These are phyloP conservation scores for Leptographium procerum DNA, from an alignment of 2,329 filamentous ascomycete genomes.

Conservation along the genomic window DNA sequence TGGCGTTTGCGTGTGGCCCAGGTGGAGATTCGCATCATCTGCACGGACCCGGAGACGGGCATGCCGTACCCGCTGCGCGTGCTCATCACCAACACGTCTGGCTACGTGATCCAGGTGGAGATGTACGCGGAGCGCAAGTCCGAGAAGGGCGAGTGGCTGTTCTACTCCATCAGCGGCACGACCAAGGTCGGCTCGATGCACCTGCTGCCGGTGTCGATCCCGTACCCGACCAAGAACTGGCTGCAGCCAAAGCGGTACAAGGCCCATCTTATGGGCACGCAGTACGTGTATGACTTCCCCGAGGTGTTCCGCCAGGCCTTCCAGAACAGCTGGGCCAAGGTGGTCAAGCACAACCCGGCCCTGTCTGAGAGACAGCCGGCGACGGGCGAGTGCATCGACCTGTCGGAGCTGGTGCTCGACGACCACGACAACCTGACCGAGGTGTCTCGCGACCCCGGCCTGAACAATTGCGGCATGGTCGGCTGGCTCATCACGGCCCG, in stretches of 20 bases:
- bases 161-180: constrained; percentile 93
- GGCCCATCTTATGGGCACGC: constrained; percentile 97
- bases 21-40: constrained; percentile 96
- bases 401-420: constrained; percentile 87
- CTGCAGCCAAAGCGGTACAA: constrained; percentile 98
- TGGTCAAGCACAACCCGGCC: constrained; percentile 59
- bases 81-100: constrained; percentile 95
- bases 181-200: constrained; percentile 95
- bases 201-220: constrained; percentile 76
- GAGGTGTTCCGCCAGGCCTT: constrained; percentile 97
- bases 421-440: constrained; percentile 86
- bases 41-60: constrained; percentile 78
- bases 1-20: constrained; percentile 96
- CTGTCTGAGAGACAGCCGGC: constrained; percentile 73
- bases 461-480: constrained; percentile 96
- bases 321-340: constrained; percentile 83
- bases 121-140: constrained; percentile 97
- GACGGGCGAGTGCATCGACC: constrained; percentile 83
- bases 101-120: constrained; percentile 95
- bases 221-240: constrained; percentile 97
- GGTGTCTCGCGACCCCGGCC: constrained; percentile 87
- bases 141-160: constrained; percentile 95
- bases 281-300: constrained; percentile 99
- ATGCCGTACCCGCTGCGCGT: constrained; percentile 86
- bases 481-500: constrained; percentile 92